A percentile compares a stretch with the other conserved stretches of the same genome.
phyloP scores from a whole-genome alignment of 2,329 filamentous ascomycete species.

The Fusarium scirpi region DNA sequence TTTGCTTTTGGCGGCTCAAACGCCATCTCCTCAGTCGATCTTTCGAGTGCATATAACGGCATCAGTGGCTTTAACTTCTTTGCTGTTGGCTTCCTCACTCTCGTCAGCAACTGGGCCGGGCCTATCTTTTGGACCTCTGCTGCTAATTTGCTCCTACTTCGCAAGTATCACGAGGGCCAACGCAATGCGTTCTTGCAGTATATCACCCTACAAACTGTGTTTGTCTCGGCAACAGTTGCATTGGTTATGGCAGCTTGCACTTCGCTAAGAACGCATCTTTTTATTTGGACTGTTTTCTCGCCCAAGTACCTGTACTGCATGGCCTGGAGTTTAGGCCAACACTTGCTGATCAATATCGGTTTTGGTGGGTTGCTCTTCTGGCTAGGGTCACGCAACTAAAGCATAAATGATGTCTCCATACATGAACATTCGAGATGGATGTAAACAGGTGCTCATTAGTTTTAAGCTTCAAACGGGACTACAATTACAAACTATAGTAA shows the following conservation, averaged over 20 bases:
- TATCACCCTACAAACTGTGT: conserved; percentile 75
- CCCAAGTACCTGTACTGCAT: conserved; percentile 95
- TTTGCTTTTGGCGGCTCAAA: conserved; percentile 94
- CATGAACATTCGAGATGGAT: conserved; percentile 4
- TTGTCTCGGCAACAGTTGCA: conserved; percentile 72
- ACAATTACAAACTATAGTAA: conserved; percentile 25
- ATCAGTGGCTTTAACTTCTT: conserved; percentile 82
- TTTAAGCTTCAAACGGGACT: not conserved
- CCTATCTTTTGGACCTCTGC: conserved; percentile 87
- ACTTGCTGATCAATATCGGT: conserved; percentile 77
- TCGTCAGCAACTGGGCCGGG: conserved; percentile 90
- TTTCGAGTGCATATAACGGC: conserved; percentile 96
- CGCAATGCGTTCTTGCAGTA: conserved; percentile 61
- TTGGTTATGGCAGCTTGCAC: conserved; percentile 93
- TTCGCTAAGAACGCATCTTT: conserved; percentile 85
- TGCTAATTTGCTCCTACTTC: conserved; percentile 69
- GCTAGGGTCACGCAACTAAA: conserved; percentile 54
- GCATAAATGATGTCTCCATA: conserved; percentile 9
- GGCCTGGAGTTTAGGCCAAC: conserved; percentile 87
- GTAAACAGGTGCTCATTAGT: not conserved
- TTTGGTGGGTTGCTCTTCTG: conserved; percentile 70
- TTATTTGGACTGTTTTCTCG: conserved; percentile 99
- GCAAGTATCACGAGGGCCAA: conserved; percentile 46
- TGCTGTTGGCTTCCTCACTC: conserved; percentile 86
- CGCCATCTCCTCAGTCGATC: conserved; percentile 93